Base-by-base conservation (phyloP, 2,329 filamentous ascomycete genomes). In the Exophiala phaeomuriformis region DNA sequence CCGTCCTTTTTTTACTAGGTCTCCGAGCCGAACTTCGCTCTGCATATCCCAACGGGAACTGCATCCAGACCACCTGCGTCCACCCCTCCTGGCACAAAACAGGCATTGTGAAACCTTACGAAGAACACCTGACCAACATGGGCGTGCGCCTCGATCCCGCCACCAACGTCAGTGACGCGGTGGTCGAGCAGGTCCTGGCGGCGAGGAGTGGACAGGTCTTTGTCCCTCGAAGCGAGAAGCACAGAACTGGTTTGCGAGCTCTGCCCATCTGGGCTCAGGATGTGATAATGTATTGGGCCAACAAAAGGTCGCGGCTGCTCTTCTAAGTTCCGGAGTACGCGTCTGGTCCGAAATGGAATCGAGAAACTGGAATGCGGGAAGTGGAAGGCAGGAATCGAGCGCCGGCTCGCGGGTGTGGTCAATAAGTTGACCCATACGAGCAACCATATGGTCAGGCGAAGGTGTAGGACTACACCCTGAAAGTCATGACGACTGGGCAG, bases 1-100 rank as follows among this genome's bases (percentile, higher is more conserved):
- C 19, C 19, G 19, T 19, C 19, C 19, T 19, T 19, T 19, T 2
- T 19, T 19, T 19, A 19, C 19, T 29, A 60, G 58, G 60, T 0
- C 68, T 86, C 2, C 71, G 76, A 1, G 73, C 75, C 1, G 82
- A 86, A 67, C 68, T 86, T 46, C 69, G 69, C 36, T 79, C 77
- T 3, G 86, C 88, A 66, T 51, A 58, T 39, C 30, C 37, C 29
- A 54, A 55, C 30, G 61, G 61, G n/a, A 30, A 33, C 8, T 53
- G 47, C 37, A 60, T 63, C 39, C 52, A 59, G 31, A 60, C 55
- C 5, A 60, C 59, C 32, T 55, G 52, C 1, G 61, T 63, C 4
- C 61, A 63, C 39, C 61, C 61, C 10, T 57, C 58, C 12, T 61
- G 59, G 60, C 55, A 60, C 37, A 28, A 51, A 29, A 64, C 60